Percentiles rank a stretch among this genome's conserved stretches.
Evolutionary conservation across 208 protist species (phyloP).

Genomic region (Trypanosoma conorhini): DNA sequence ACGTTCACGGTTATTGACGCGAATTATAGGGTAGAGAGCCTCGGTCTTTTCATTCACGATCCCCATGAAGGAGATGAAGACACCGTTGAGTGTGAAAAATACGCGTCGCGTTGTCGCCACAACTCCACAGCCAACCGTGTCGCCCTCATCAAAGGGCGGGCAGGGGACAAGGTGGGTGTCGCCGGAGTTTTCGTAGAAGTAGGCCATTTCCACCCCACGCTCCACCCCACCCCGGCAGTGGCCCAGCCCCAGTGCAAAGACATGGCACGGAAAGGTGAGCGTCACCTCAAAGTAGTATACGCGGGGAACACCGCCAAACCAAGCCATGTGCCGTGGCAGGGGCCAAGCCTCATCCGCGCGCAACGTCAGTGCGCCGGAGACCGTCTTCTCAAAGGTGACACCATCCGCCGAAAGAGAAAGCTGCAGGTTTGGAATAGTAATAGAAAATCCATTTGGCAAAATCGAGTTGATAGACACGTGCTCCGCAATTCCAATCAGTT

Average conservation of each 20-base stretch:
- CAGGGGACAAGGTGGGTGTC: conserved; percentile 45
- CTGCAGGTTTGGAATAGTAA: conserved; percentile 65
- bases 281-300: conserved; percentile 91
- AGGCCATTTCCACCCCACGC: conserved; percentile 32
- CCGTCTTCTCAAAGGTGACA: conserved; percentile 69
- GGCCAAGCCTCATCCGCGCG: conserved; percentile 88
- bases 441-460: conserved; percentile 84
- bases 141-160: conserved; percentile 66
- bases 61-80: conserved; percentile 69
- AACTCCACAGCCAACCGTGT: conserved; percentile 85
- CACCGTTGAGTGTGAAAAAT: conserved; percentile 89
- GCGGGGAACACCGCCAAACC: conserved; percentile 70
- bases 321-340: conserved; percentile 50
- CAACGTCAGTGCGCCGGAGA: conserved; percentile 43
- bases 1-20: conserved; percentile 52
- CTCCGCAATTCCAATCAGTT: conserved; percentile 64
- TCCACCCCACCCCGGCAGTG: conserved; percentile 7
- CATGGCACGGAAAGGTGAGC: conserved; percentile 37
- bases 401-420: conserved; percentile 62
- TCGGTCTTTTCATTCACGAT: conserved; percentile 38
- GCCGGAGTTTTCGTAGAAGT: conserved; percentile 73
- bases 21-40: conserved; percentile 63
- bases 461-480: conserved; percentile 67
- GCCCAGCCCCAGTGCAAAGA: conserved; percentile 19
- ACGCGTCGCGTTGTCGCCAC: conserved; percentile 63